phyloP scores from a whole-genome alignment of 73 alveolate genomes.

The Stentor roeselii region DNA sequence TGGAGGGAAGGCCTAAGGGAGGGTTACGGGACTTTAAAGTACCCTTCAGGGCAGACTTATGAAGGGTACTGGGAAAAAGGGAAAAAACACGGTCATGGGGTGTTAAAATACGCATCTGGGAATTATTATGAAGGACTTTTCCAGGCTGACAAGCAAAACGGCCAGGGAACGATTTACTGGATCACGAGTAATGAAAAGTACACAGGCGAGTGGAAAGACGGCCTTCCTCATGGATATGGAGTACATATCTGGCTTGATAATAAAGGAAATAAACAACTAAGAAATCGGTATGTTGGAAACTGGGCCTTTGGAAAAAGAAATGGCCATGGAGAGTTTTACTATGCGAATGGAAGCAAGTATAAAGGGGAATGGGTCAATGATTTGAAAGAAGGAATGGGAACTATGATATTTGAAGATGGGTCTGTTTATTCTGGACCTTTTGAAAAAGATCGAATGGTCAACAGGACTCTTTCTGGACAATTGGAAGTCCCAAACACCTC shows the following conservation, averaged over 20 bases:
- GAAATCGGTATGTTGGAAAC: constrained; percentile 98
- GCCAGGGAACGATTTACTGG: constrained; percentile 96
- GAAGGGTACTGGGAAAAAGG: constrained; percentile 90
- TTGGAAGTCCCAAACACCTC: constrained; percentile 45
- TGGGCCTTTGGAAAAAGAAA: constrained; percentile 96
- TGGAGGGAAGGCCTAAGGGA: constrained; percentile 79
- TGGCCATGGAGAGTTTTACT: constrained; percentile 97
- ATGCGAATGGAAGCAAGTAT: constrained; percentile 95
- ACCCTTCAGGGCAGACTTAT: constrained; percentile 67
- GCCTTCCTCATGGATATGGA: constrained; percentile 94
- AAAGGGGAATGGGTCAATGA: constrained; percentile 97
- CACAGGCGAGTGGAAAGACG: constrained; percentile 97
- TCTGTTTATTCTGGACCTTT: constrained; percentile 92
- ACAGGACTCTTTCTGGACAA: constrained; percentile 68
- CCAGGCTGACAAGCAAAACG: constrained; percentile 83
- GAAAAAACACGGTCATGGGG: constrained; percentile 88
- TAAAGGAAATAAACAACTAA: constrained; percentile 82
- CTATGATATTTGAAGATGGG: constrained; percentile 94
- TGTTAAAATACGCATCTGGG: constrained; percentile 77
- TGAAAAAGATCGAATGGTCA: constrained; percentile 94
- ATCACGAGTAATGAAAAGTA: constrained; percentile 88
- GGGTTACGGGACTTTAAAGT: constrained; percentile 71
- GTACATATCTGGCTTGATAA: constrained; percentile 96
- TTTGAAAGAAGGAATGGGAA: constrained; percentile 93
- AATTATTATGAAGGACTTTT: constrained; percentile 95